A percentile compares a stretch with the other conserved stretches of the same genome.
These are phyloP conservation scores for Dactylis glomerata DNA, from an alignment of 176 grass and related monocot genomes.

Conservation along the genomic window DNA sequence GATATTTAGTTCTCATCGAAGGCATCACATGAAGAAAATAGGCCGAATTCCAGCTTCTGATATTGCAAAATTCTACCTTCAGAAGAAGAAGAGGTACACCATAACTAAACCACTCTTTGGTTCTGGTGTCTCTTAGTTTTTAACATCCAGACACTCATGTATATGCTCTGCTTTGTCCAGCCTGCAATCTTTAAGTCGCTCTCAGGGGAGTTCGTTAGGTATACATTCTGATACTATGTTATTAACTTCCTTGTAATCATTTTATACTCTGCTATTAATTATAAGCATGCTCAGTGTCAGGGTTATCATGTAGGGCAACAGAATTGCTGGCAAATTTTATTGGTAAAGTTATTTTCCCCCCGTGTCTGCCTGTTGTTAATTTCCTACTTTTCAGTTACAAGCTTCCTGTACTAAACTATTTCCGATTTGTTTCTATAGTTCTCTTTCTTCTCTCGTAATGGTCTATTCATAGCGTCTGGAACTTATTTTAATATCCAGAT, in stretches of 20 bases:
- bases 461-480: background rate
- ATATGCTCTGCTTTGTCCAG: background rate
- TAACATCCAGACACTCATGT: background rate
- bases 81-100: constrained; percentile 20
- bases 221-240: background rate
- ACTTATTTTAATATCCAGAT: background rate
- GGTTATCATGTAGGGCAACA: background rate
- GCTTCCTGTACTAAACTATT: background rate
- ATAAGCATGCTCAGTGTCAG: background rate
- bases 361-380: background rate
- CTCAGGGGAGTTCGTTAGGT: background rate
- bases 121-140: background rate
- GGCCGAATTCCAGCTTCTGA: background rate
- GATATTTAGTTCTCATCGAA: background rate
- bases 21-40: background rate
- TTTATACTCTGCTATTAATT: background rate
- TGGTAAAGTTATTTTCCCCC: background rate
- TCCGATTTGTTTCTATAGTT: background rate
- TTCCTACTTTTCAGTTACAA: background rate
- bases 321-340: background rate
- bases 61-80: background rate
- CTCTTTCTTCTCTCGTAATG: background rate
- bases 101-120: background rate
- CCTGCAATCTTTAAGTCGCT: background rate
- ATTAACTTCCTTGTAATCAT: background rate